These are phyloP conservation scores for Nakaseomyces uthaithaninus DNA, from an alignment of 1,139 yeast genomes.

Conservation along the genomic window DNA sequence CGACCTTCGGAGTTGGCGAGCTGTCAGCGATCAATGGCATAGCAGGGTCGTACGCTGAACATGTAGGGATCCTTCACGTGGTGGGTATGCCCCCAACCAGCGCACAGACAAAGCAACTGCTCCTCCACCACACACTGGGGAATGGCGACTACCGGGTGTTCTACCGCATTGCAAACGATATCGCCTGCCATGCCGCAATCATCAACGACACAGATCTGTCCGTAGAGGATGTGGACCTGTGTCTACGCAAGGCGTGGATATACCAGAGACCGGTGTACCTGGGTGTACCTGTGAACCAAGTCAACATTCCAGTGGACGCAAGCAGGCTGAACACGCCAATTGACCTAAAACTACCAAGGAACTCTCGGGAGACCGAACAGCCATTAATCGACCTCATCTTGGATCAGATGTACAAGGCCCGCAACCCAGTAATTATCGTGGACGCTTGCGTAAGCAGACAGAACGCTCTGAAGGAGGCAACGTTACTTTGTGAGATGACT, in stretches of 20 bases:
- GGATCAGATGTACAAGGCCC: conserved; percentile 43
- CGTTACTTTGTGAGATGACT: conserved; percentile 52
- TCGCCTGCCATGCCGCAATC: conserved; percentile 53
- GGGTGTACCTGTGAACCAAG: conserved; percentile 74
- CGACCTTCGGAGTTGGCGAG: conserved; percentile 65
- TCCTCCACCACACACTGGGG: conserved; percentile 61
- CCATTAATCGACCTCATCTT: conserved; percentile 58
- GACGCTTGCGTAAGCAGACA: conserved; percentile 85
- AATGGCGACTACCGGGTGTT: conserved; percentile 77
- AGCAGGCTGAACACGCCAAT: conserved; percentile 49
- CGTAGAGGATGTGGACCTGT: conserved; percentile 58
- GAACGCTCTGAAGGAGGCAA: conserved; percentile 49
- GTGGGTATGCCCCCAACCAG: conserved; percentile 53
- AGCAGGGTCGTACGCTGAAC: conserved; percentile 55
- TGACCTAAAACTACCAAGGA: conserved; percentile 46
- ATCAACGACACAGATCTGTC: conserved; percentile 54
- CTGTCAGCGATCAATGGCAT: conserved; percentile 51
- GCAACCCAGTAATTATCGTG: conserved; percentile 63
- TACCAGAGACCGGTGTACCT: conserved; percentile 75
- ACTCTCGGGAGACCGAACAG: conserved; percentile 55
- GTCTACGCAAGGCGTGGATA: conserved; percentile 58
- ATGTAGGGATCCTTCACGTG: conserved; percentile 47
- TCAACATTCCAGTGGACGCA: conserved; percentile 50
- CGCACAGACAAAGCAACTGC: conserved; percentile 48
- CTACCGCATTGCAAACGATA: conserved; percentile 58